Evolutionary conservation across 139 green algal species (phyloP).

Genomic region (Chlamydomonas incerta): DNA sequence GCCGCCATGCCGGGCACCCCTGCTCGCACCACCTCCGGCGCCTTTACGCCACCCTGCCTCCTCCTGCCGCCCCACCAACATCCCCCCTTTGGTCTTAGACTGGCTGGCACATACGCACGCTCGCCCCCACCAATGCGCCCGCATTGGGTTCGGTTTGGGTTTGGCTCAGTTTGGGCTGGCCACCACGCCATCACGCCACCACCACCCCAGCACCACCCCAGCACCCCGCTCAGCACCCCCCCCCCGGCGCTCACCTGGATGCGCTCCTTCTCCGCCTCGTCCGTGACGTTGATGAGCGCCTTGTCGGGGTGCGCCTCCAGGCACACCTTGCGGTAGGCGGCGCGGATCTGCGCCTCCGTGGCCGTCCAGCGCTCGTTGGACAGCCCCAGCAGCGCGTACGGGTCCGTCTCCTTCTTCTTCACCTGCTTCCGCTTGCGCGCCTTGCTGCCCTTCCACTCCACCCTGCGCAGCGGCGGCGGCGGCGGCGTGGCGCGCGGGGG

Average conservation of each 20-base stretch:
- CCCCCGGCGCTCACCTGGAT: conserved; percentile 24
- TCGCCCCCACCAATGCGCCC: no score
- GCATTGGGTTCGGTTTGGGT: no score
- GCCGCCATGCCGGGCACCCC: no score
- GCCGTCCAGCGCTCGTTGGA: conserved; percentile 88
- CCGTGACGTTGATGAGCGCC: conserved; percentile 56
- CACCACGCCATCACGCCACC: no score
- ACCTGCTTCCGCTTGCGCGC: conserved; percentile 80
- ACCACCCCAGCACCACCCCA: conserved; percentile 17
- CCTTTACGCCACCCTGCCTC: no score
- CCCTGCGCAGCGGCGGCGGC: conserved; percentile 50
- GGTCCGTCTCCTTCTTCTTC: conserved; percentile 70
- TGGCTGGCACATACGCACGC: no score
- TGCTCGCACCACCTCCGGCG: no score
- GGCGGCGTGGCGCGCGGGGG: no score
- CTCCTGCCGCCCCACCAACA: no score
- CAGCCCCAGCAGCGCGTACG: conserved; percentile 90
- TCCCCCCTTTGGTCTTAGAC: no score
- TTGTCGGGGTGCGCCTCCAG: conserved; percentile 97
- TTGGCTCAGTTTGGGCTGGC: no score
- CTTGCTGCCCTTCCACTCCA: conserved; percentile 75
- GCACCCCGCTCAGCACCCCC: conserved; percentile 30
- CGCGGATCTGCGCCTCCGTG: conserved; percentile 77
- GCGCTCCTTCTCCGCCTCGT: conserved; percentile 57
- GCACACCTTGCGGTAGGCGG: conserved; percentile 80